phyloP scores from a whole-genome alignment of 1,284 basidiomycete genomes.

The Ganoderma meredithae region DNA sequence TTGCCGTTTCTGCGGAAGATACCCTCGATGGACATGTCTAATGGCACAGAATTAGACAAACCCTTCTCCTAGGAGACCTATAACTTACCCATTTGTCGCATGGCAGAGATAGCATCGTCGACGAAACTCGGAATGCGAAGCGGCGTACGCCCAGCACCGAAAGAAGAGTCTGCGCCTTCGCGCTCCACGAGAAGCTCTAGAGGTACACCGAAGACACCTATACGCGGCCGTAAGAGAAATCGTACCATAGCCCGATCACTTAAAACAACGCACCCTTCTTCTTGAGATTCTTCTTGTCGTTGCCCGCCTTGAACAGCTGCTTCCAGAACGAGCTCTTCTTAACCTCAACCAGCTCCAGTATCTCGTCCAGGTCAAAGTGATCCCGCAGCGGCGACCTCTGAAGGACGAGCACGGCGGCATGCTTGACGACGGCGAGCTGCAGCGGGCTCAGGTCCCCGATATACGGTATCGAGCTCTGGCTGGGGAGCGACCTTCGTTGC shows the following conservation, averaged over 20 bases:
- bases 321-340: slow-evolving; percentile 98
- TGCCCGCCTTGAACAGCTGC: slow-evolving; percentile 92
- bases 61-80: not conserved
- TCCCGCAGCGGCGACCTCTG: slow-evolving; percentile 82
- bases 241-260: slow-evolving; percentile 1
- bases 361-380: slow-evolving; percentile 89
- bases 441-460: slow-evolving; percentile 87
- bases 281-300: slow-evolving; percentile 88
- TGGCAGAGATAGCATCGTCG: slow-evolving; percentile 96
- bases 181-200: slow-evolving; percentile 95
- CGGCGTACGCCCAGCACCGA: slow-evolving; percentile 87
- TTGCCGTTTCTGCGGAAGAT: slow-evolving; percentile 99
- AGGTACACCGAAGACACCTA: slow-evolving; percentile 91
- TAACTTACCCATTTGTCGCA: slow-evolving; percentile 96
- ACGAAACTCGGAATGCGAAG: slow-evolving; percentile 96
- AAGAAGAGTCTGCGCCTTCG: slow-evolving; percentile 92
- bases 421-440: slow-evolving; percentile 92
- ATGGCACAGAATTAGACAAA: slow-evolving; percentile 12
- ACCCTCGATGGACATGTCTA: slow-evolving; percentile 98
- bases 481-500: slow-evolving; percentile 80
- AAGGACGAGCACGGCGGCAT: slow-evolving; percentile 87
- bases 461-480: slow-evolving; percentile 78
- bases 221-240: not conserved
- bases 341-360: slow-evolving; percentile 91
- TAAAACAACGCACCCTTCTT: slow-evolving; percentile 77